phyloP scores from a whole-genome alignment of 192 early-diverging fungal genomes.

The Linnemannia schmuckeri region DNA sequence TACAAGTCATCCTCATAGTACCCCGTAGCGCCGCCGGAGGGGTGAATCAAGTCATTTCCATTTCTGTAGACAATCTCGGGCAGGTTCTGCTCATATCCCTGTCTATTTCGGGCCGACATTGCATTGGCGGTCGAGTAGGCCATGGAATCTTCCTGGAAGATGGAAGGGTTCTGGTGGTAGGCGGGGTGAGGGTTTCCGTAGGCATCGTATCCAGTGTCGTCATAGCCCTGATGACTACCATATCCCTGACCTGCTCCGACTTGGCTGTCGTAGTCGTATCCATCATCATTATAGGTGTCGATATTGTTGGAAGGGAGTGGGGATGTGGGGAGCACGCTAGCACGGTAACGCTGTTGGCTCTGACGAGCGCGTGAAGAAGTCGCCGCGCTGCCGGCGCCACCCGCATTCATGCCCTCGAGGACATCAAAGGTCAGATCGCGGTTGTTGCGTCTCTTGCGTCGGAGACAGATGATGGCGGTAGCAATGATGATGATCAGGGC shows the following conservation, averaged over 20 bases:
- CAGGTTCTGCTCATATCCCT: slow-evolving; percentile 37
- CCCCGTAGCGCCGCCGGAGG: slow-evolving; percentile 31
- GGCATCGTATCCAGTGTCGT: slow-evolving; percentile 41
- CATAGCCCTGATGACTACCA: slow-evolving; percentile 1
- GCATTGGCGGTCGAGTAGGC: slow-evolving; percentile 12
- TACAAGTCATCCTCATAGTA: slow-evolving; percentile 45
- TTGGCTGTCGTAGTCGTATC: slow-evolving; percentile 29
- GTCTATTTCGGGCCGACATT: not conserved
- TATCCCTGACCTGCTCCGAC: slow-evolving; percentile 7
- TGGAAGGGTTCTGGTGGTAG: slow-evolving; percentile 45
- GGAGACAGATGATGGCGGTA: slow-evolving; percentile 42
- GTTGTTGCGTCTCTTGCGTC: slow-evolving; percentile 33
- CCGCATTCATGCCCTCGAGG: slow-evolving; percentile 35
- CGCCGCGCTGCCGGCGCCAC: not conserved
- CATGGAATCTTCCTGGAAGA: slow-evolving; percentile 50
- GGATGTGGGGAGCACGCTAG: slow-evolving; percentile 9
- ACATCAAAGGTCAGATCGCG: slow-evolving; percentile 46
- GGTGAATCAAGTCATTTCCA: slow-evolving; percentile 30
- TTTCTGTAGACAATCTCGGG: slow-evolving; percentile 56
- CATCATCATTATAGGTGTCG: slow-evolving; percentile 34
- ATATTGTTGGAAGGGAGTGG: slow-evolving; percentile 8
- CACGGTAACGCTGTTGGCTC: slow-evolving; percentile 15
- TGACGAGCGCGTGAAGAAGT: slow-evolving; percentile 5
- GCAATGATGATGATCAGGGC: slow-evolving; percentile 42
- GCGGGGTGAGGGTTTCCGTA: slow-evolving; percentile 32